A percentile compares a stretch with the other conserved stretches of the same genome.
phyloP scores from a whole-genome alignment of 2,329 filamentous ascomycete genomes.

The Purpureocillium takamizusanense region DNA sequence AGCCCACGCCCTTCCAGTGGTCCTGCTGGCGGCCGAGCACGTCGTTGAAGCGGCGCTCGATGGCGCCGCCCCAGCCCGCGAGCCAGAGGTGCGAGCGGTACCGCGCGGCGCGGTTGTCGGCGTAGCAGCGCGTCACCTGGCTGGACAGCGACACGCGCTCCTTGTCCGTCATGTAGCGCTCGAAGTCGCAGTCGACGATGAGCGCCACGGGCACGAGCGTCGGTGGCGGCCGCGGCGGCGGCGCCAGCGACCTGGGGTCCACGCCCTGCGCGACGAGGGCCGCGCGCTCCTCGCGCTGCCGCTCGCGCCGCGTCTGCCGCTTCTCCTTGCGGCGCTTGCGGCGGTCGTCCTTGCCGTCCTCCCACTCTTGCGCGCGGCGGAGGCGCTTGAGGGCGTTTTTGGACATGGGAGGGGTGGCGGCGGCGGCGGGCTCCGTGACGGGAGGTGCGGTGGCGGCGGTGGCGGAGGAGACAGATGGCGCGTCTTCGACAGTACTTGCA shows the following conservation, averaged over 20 bases:
- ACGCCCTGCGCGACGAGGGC: constrained; percentile 39
- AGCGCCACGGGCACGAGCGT: constrained; percentile 66
- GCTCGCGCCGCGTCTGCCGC: constrained; percentile 35
- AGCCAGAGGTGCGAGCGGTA: constrained; percentile 67
- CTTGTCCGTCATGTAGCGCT: constrained; percentile 78
- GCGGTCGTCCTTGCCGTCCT: constrained; percentile 56
- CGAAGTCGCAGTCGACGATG: constrained; percentile 86
- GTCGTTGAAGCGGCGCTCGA: constrained; percentile 73
- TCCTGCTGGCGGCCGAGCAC: constrained; percentile 62
- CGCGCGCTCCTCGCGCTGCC: constrained; percentile 40
- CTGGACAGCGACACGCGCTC: constrained; percentile 75
- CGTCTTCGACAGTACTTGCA: no score
- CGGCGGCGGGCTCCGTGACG: constrained; percentile 35
- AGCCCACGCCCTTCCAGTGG: constrained; percentile 70
- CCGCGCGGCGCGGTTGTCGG: constrained; percentile 65
- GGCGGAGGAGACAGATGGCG: no score
- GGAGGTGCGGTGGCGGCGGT: constrained; percentile 9
- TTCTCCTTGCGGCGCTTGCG: constrained; percentile 46
- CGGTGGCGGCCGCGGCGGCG: constrained; percentile 25
- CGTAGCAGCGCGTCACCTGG: constrained; percentile 83
- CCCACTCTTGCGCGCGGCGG: constrained; percentile 64
- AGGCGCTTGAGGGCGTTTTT: constrained; percentile 83
- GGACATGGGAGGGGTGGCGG: constrained; percentile 42
- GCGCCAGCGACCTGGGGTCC: constrained; percentile 25
- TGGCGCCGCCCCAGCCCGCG: constrained; percentile 65